Conservation (phyloP, 2,329 filamentous ascomycete genomes). For the Nothophoma quercina region DNA sequence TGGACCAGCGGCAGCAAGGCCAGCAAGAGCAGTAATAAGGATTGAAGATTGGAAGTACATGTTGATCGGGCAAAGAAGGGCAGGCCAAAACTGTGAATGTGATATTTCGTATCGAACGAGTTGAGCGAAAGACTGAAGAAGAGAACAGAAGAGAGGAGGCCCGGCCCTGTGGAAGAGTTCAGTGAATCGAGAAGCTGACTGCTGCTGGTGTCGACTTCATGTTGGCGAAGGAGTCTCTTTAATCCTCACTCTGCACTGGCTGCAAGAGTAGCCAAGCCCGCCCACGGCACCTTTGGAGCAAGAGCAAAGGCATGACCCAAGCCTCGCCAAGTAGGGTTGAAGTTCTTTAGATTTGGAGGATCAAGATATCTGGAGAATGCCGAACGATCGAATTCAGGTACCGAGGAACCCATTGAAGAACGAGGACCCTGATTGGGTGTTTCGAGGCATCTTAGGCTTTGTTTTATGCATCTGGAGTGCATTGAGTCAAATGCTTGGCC, state of each 20-base stretch:
- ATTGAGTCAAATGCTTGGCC: neutral
- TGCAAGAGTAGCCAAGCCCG: neutral
- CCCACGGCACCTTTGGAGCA: neutral
- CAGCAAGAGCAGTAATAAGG: constrained; percentile 29
- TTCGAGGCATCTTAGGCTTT: neutral
- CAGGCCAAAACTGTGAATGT: neutral
- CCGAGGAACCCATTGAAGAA: neutral
- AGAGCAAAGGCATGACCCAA: constrained; percentile 5
- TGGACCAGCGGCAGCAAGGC: constrained; percentile 32
- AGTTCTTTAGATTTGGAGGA: neutral
- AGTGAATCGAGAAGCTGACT: neutral
- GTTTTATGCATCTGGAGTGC: neutral
- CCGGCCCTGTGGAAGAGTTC: neutral
- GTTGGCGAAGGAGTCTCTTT: constrained; percentile 1
- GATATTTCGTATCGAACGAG: neutral
- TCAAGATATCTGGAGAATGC: constrained; percentile 5
- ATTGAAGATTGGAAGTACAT: constrained; percentile 38
- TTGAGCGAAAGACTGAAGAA: constrained; percentile 7
- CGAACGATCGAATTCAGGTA: constrained; percentile 1
- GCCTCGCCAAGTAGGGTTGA: neutral
- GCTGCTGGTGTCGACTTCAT: constrained; percentile 1
- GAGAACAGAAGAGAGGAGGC: constrained; percentile 1
- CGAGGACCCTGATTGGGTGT: neutral
- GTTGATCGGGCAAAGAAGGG: neutral
- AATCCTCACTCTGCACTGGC: neutral